A percentile compares a stretch with the other conserved stretches of the same genome.
These are phyloP conservation scores for Cyamopsis tetragonoloba DNA, from an alignment of 306 rosid species.

Conservation along the genomic window DNA sequence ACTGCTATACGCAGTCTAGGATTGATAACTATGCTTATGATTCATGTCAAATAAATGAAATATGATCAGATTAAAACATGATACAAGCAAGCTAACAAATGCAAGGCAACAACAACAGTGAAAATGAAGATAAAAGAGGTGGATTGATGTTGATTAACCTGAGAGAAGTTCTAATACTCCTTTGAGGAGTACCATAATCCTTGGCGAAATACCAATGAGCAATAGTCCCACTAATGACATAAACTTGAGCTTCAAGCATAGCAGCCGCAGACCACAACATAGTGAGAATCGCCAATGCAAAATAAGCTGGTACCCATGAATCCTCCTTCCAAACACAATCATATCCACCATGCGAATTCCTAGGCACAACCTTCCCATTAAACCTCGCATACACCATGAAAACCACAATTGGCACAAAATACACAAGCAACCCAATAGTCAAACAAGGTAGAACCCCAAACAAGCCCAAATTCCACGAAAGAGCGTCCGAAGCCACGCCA, in stretches of 20 bases:
- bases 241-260: constrained; percentile 79
- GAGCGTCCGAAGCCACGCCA: constrained; percentile 72
- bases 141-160: constrained; percentile 50
- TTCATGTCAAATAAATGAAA: background rate
- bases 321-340: constrained; percentile 85
- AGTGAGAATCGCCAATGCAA: constrained; percentile 75
- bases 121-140: background rate
- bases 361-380: constrained; percentile 58
- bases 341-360: constrained; percentile 38
- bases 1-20: too few species aligned
- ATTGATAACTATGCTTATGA: too few species aligned
- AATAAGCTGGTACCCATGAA: constrained; percentile 88
- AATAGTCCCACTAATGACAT: constrained; percentile 81
- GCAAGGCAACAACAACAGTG: background rate
- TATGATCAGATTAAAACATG: background rate
- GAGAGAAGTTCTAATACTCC: constrained; percentile 62
- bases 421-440: constrained; percentile 52
- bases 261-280: constrained; percentile 81
- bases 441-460: constrained; percentile 60
- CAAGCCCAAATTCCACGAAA: constrained; percentile 61
- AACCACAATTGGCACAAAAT: constrained; percentile 66
- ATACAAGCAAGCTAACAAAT: constrained; percentile 18
- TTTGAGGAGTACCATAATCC: constrained; percentile 45
- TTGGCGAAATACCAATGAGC: constrained; percentile 87
- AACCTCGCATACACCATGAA: constrained; percentile 72